Conservation (phyloP, 495 filamentous ascomycete genomes). For the Tuber aestivum region DNA sequence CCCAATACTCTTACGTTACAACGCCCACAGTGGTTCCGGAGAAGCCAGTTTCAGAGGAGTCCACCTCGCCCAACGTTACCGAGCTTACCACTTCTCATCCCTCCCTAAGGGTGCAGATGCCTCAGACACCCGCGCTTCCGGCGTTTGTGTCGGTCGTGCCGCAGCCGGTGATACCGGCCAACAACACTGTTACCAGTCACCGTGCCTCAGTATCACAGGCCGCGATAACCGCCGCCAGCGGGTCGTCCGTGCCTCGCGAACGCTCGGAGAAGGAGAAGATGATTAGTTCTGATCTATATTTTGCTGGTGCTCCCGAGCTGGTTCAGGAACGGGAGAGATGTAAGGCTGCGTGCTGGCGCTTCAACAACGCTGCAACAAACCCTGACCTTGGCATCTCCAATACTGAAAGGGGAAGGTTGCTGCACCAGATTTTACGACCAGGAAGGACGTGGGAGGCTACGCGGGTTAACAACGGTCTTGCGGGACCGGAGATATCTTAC, state of each 20-base stretch:
- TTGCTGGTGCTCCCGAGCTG: constrained; percentile 69
- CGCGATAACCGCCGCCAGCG: constrained; percentile 54
- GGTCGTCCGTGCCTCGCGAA: constrained; percentile 49
- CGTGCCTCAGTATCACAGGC: constrained; percentile 48
- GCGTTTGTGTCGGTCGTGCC: constrained; percentile 18
- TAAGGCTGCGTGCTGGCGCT: constrained; percentile 73
- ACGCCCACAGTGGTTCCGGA: constrained; percentile 44
- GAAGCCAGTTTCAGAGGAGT: constrained; percentile 29
- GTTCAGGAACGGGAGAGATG: constrained; percentile 82
- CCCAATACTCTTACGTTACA: constrained; percentile 44
- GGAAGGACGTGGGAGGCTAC: constrained; percentile 32
- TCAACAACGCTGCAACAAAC: constrained; percentile 77
- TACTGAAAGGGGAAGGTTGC: constrained; percentile 71
- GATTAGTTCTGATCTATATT: constrained; percentile 74
- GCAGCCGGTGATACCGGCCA: constrained; percentile 14
- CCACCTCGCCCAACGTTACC: constrained; percentile 18
- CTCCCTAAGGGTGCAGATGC: not conserved
- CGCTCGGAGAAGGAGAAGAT: constrained; percentile 85
- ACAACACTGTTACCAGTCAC: constrained; percentile 44
- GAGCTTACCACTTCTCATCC: constrained; percentile 14
- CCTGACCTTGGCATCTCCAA: constrained; percentile 67
- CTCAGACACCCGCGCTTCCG: constrained; percentile 19
- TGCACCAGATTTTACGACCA: constrained; percentile 62
- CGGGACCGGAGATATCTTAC: constrained; percentile 39
- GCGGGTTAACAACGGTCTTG: not conserved